These are phyloP conservation scores for Ceratobasidium sp. DNA, from an alignment of 1,284 basidiomycete genomes.

Conservation along the genomic window DNA sequence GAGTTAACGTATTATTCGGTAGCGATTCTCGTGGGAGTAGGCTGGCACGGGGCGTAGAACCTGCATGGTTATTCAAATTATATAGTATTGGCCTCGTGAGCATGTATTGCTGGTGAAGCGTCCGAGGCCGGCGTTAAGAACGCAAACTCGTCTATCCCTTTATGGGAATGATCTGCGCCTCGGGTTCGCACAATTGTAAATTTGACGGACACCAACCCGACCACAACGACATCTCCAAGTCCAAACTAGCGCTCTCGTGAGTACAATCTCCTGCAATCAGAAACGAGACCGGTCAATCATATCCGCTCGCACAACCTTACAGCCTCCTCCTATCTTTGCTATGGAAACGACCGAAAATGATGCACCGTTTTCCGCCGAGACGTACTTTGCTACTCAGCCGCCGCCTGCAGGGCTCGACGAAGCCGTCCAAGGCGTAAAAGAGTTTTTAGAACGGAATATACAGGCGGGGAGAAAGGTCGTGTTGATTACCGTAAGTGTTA, in stretches of 20 bases:
- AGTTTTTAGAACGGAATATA: conserved; percentile 76
- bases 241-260: not conserved
- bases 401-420: conserved; percentile 73
- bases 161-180: not conserved
- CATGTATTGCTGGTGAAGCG: not conserved
- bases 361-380: conserved; percentile 74
- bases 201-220: not conserved
- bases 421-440: conserved; percentile 66
- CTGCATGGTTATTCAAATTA: too few relatives aligned
- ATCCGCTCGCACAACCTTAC: not conserved
- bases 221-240: not conserved
- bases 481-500: conserved; percentile 85
- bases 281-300: not conserved
- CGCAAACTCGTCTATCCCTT: not conserved
- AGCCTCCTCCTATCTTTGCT: not conserved
- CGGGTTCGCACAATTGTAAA: not conserved
- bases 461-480: conserved; percentile 78
- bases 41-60: too few relatives aligned
- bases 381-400: conserved; percentile 85
- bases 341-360: not conserved
- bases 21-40: not conserved
- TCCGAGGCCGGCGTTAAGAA: not conserved
- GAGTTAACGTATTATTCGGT: not conserved
- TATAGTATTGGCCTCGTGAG: not conserved
- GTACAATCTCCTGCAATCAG: not conserved